Percentiles rank a stretch among this genome's conserved stretches.
Conservation (phyloP, 2,329 filamentous ascomycete genomes). For the Sporothrix brunneoviolacea region DNA sequence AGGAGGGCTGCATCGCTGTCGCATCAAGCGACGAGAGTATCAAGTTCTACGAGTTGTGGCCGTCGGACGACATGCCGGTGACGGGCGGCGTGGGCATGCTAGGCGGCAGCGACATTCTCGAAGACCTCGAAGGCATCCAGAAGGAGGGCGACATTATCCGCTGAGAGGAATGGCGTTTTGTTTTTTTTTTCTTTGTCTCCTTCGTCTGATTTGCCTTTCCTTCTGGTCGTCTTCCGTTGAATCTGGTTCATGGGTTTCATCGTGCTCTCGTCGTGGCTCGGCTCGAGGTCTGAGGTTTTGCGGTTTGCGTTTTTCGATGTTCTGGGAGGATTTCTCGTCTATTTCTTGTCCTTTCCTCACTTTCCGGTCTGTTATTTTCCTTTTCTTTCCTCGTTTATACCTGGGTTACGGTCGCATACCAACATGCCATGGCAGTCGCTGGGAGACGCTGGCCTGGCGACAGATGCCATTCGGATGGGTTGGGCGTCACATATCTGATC, state of each 20-base stretch:
- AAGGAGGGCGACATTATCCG: constrained; percentile 66
- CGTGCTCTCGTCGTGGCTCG: no score
- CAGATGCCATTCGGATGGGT: no score
- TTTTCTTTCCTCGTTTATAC: background rate
- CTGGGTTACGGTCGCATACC: background rate
- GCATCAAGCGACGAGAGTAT: constrained; percentile 87
- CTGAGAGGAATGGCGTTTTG: constrained; percentile 30
- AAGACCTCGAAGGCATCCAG: constrained; percentile 73
- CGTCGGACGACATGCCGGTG: constrained; percentile 50
- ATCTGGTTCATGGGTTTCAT: no score
- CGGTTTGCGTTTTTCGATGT: background rate
- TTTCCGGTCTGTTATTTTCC: background rate
- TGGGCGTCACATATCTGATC: no score
- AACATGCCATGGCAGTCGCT: no score
- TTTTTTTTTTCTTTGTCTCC: background rate
- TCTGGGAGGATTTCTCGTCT: no score
- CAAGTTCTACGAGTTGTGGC: constrained; percentile 95
- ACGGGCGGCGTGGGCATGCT: constrained; percentile 53
- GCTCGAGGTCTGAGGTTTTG: no score
- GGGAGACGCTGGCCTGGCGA: no score
- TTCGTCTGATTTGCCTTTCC: background rate
- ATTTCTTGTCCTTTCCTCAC: background rate
- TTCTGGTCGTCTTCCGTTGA: no score
- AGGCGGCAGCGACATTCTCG: constrained; percentile 78
- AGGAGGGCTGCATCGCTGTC: constrained; percentile 82